Base-by-base conservation (phyloP, 495 filamentous ascomycete species). In the Chaetomidium leptoderma region DNA sequence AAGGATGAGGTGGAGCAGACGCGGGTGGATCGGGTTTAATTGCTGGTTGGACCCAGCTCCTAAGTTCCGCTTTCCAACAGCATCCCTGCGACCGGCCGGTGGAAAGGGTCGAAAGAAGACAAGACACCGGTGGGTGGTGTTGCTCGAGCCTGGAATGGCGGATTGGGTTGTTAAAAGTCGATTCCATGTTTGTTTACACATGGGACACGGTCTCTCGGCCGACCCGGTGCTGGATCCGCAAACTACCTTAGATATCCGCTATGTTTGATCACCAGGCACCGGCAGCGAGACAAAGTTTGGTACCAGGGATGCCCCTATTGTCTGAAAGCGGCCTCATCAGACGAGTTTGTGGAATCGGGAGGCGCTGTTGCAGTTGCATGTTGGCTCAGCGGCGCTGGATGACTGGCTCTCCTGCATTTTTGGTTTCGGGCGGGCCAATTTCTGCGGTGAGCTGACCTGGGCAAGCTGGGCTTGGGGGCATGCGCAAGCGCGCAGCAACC, bases 401-500 rank as follows among this genome's bases (percentile, higher is more conserved):
- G 58, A 60, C 33, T 60, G 58, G 58, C 43, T 43, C 5, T 53
- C 43, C 2, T n/a, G n/a, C 8, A 21, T 23, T 40, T 32, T 53
- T 40, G 19, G 9, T 9, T 21, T 37, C 16, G 19, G 32, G 47
- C 47, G 47, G 48, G 36, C 7, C 14, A 21, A 53, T 42, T 53
- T 29, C 39, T 49, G 45, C 48, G 42, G 29, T 17, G 35, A 46
- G 23, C 32, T 47, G 40, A 47, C 29, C 29, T 14, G 6, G 14
- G 11, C 26, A 2, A 29, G 29, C 19, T 17, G 26, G n/a, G 36
- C 36, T 5, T 1, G 8, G 9, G 17, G 16, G 24, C 29, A 57
- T 57, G 54, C 55, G 55, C 55, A 50, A 58, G 55, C 55, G 55
- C 55, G 55, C 55, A 50, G 39, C 21, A 21, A 6, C 26, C 27